Conservation (phyloP, 805 yeast species). For the Clavispora phyllophila region DNA sequence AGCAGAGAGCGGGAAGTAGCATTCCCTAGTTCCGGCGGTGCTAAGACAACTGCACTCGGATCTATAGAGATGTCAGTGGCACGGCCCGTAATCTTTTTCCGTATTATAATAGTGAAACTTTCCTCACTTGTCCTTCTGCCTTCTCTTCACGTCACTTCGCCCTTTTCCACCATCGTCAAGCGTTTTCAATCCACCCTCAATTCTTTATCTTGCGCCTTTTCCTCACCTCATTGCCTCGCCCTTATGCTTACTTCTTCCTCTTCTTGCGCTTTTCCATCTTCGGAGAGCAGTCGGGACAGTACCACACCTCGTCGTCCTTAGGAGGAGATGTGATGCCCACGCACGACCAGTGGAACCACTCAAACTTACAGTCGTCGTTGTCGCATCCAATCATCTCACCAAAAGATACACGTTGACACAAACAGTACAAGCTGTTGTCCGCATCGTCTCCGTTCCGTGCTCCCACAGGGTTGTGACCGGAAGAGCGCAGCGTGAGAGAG, state of each 20-base stretch:
- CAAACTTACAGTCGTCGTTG: conserved; percentile 78
- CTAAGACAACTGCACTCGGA: too few relatives aligned
- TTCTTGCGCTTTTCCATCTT: conserved; percentile 42
- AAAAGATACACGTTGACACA: conserved; percentile 89
- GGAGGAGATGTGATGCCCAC: conserved; percentile 89
- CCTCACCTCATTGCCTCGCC: too few relatives aligned
- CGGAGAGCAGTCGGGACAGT: conserved; percentile 76
- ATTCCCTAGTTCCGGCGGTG: too few relatives aligned
- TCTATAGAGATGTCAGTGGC: too few relatives aligned
- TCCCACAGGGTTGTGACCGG: conserved; percentile 12
- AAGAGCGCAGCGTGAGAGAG: background rate
- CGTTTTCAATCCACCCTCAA: too few relatives aligned
- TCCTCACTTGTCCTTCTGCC: too few relatives aligned
- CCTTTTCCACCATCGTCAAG: too few relatives aligned
- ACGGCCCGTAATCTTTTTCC: too few relatives aligned
- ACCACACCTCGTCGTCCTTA: conserved; percentile 77
- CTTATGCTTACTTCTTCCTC: conserved; percentile 27
- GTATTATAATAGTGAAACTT: too few relatives aligned
- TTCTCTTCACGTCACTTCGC: too few relatives aligned
- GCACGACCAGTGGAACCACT: conserved; percentile 97
- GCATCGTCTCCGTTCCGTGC: conserved; percentile 29
- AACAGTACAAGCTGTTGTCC: conserved; percentile 57
- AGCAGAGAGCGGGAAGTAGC: too few relatives aligned
- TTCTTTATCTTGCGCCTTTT: too few relatives aligned
- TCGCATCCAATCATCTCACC: conserved; percentile 98